These are phyloP conservation scores for Colletotrichum sp. DNA, from an alignment of 2,329 filamentous ascomycete genomes.

Conservation along the genomic window DNA sequence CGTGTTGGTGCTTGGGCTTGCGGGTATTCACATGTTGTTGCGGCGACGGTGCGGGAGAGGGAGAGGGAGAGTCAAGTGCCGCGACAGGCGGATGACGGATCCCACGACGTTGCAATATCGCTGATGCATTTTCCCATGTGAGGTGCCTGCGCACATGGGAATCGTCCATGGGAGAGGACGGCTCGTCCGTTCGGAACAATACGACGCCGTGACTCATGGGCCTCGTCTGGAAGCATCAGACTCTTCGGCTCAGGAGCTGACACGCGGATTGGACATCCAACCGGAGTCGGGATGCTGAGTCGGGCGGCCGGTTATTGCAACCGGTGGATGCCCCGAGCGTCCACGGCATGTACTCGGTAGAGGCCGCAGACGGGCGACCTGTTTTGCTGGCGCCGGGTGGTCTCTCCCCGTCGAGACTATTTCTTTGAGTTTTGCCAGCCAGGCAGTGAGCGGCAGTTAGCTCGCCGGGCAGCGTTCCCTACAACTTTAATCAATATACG, in stretches of 20 bases:
- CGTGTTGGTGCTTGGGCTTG: background rate
- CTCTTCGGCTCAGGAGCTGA: background rate
- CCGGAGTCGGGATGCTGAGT: background rate
- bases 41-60: background rate
- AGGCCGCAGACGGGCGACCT: background rate
- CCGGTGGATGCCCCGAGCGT: background rate
- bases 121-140: background rate
- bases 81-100: background rate
- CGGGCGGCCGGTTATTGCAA: background rate
- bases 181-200: background rate
- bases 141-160: background rate
- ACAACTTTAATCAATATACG: accelerated
- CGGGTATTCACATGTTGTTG: background rate
- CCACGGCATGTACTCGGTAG: background rate
- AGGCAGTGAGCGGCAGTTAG: background rate
- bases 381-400: background rate
- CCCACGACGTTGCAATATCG: background rate
- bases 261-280: background rate
- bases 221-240: background rate
- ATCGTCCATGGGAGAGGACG: background rate
- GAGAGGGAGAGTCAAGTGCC: background rate
- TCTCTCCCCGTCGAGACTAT: background rate
- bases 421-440: background rate
- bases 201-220: background rate
- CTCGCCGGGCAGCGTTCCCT: background rate